Base-by-base conservation (phyloP, 2,329 filamentous ascomycete genomes). In the Diaporthe amygdali region DNA sequence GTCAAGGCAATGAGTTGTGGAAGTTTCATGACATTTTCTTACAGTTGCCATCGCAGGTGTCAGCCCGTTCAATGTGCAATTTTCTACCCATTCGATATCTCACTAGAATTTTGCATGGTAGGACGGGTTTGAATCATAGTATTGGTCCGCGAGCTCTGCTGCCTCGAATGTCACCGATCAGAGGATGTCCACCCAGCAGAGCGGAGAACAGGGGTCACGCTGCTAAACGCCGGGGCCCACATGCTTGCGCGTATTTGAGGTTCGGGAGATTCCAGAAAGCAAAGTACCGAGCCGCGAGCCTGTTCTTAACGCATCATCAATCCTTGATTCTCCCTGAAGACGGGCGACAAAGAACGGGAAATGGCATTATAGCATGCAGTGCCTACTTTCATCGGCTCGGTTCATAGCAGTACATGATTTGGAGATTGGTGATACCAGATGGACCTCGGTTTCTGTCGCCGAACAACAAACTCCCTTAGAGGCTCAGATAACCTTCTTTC, bases 401-500 rank as follows among this genome's bases (percentile, higher is more conserved):
- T n/a, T n/a, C n/a, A n/a, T n/a, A n/a, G n/a, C 27, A 3, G 51
- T 17, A 8, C 30, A 15, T 15, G 10, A 12, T 41, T 3, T n/a
- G n/a, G n/a, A n/a, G n/a, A n/a, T n/a, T n/a, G n/a, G n/a, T n/a
- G n/a, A n/a, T n/a, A 8, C 5, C 12, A 39, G 12, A 14, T 56
- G 32, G 5, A 22, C 12, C 25, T 34, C 10, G 7, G 25, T 15
- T 3, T 6, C 1, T 17, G n/a, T 8, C 0, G 15, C 25, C 17
- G 20, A 56, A 25, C 22, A n/a, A 17, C 22, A 10, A 32, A 22
- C 12, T n/a, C 27, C 44, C n/a, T n/a, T n/a, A n/a, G n/a, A n/a
- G n/a, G n/a, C n/a, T n/a, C n/a, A n/a, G n/a, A n/a, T 59, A 59
- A 59, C 37, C 55, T 59, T 59, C 15, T 59, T 59, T 44, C 44